A percentile compares a stretch with the other conserved stretches of the same genome.
Conservation (phyloP, 2,329 filamentous ascomycete species). For the Colletotrichum cuscutae region DNA sequence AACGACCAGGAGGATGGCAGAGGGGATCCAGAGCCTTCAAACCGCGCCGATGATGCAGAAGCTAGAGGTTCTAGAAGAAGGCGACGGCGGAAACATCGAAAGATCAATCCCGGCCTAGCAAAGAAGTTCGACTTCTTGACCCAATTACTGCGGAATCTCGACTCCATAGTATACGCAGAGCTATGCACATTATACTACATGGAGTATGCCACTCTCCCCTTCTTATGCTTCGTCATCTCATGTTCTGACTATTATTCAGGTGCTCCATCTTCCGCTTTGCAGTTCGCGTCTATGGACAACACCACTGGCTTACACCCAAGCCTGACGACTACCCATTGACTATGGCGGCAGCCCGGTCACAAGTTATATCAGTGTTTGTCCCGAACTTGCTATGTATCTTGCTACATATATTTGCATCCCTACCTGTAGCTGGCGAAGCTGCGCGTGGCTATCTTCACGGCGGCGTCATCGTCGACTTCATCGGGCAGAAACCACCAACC, state of each 20-base stretch:
- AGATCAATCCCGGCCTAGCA: conserved; percentile 54
- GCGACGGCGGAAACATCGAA: conserved; percentile 49
- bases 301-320: conserved; percentile 73
- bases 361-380: conserved; percentile 67
- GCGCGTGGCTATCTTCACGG: conserved; percentile 74
- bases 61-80: conserved; percentile 42
- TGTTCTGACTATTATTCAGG: conserved; percentile 50
- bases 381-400: conserved; percentile 71
- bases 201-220: conserved; percentile 62
- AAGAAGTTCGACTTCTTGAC: conserved; percentile 71
- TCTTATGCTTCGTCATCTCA: neutral
- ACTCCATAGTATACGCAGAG: conserved; percentile 72
- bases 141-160: conserved; percentile 69
- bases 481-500: conserved; percentile 72
- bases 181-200: conserved; percentile 75
- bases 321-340: conserved; percentile 65
- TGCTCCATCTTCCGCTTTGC: conserved; percentile 73
- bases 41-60: conserved; percentile 20
- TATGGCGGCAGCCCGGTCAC: conserved; percentile 65
- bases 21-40: conserved; percentile 20
- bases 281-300: conserved; percentile 68
- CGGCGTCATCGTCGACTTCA: conserved; percentile 74
- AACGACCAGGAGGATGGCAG: conserved; percentile 35
- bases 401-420: conserved; percentile 65
- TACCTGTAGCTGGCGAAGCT: conserved; percentile 68